These are phyloP conservation scores for Wakefieldia striispora DNA, from an alignment of 768 basidiomycete species.

Conservation along the genomic window DNA sequence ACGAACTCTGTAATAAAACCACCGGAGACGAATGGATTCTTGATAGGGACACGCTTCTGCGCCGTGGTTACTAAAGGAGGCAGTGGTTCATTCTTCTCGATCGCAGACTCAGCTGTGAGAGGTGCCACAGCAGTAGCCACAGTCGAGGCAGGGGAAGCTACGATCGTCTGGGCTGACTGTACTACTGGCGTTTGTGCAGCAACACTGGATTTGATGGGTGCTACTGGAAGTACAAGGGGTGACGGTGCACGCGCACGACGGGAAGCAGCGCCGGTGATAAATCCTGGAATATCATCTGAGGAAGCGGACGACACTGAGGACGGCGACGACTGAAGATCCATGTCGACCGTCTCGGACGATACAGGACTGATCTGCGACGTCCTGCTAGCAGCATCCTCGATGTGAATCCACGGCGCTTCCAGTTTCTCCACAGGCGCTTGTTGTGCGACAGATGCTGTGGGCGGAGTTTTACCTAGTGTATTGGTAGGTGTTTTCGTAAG, in stretches of 20 bases:
- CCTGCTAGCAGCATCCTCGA: constrained; percentile 29
- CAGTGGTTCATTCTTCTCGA: constrained; percentile 12
- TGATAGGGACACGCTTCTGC: constrained; percentile 20
- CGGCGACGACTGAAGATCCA: constrained; percentile 35
- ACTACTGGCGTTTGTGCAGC: constrained; percentile 15
- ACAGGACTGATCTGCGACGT: constrained; percentile 29
- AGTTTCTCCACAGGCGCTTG: constrained; percentile 19
- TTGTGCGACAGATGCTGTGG: constrained; percentile 13
- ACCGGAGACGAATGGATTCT: constrained; percentile 51
- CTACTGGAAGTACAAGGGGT: constrained; percentile 24
- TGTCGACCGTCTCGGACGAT: constrained; percentile 34
- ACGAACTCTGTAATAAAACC: constrained; percentile 48
- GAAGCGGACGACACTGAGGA: constrained; percentile 24
- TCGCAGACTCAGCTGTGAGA: constrained; percentile 1
- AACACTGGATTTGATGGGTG: constrained; percentile 6
- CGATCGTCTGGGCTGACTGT: constrained; percentile 12
- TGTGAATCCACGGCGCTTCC: constrained; percentile 13
- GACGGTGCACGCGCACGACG: constrained; percentile 25
- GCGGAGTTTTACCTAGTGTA: constrained; percentile 6
- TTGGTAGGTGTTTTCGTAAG: constrained; percentile 5
- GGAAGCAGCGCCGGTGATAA: constrained; percentile 31
- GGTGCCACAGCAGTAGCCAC: constrained; percentile 9
- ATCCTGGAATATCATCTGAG: constrained; percentile 32
- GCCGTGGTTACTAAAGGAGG: not conserved
- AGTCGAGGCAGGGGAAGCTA: constrained; percentile 20